Evolutionary conservation across 2,329 filamentous ascomycete species (phyloP).

Genomic region (Sarocladiaceae sp.): DNA sequence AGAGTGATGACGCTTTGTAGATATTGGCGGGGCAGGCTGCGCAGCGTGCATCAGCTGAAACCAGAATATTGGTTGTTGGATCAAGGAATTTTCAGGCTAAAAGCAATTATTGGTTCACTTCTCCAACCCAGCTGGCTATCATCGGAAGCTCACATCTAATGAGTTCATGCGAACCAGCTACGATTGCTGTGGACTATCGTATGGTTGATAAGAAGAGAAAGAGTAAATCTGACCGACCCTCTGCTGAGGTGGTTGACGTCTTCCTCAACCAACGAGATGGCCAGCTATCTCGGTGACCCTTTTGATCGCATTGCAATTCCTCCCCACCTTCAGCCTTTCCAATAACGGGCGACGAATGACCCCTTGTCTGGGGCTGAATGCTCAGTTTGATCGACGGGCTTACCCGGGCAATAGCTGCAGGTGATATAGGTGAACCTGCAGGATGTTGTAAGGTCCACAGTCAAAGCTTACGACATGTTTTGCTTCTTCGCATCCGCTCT

Average conservation of each 20-base stretch:
- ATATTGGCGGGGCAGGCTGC: background rate
- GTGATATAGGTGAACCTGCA: conserved; percentile 6
- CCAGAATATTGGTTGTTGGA: background rate
- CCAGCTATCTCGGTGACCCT: background rate
- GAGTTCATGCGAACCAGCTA: too few relatives aligned
- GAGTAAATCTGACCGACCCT: too few relatives aligned
- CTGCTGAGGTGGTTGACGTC: too few relatives aligned
- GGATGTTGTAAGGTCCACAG: background rate
- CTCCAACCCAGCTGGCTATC: background rate
- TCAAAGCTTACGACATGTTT: background rate
- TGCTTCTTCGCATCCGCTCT: too few relatives aligned
- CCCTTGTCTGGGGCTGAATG: conserved; percentile 7
- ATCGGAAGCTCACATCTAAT: too few relatives aligned
- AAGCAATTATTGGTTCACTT: background rate
- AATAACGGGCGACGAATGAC: background rate
- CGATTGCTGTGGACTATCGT: too few relatives aligned
- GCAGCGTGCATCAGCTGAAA: background rate
- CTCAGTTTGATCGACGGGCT: conserved; percentile 9
- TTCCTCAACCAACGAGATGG: too few relatives aligned
- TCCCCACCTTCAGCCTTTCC: conserved; percentile 7
- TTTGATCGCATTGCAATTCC: background rate
- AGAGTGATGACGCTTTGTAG: background rate
- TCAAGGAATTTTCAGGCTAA: background rate
- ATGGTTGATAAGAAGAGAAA: too few relatives aligned
- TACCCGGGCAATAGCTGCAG: conserved; percentile 1